These are phyloP conservation scores for Teunomyces pallodes DNA, from an alignment of 805 yeast genomes.

Conservation along the genomic window DNA sequence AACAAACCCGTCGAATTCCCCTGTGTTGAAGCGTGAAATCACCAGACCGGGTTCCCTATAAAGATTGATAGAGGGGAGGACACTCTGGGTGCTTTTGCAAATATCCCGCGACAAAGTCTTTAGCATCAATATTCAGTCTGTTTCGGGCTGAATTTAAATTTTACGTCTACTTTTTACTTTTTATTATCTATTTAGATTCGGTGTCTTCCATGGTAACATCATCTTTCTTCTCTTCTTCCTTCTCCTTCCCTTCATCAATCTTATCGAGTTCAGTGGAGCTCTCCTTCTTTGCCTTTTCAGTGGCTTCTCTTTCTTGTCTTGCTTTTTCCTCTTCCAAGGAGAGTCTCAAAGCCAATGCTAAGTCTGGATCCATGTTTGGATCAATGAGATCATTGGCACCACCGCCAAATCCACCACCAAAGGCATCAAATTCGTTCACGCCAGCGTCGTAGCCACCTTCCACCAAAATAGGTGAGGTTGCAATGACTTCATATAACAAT, in stretches of 20 bases:
- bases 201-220: conserved; percentile 11
- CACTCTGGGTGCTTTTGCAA: too few species aligned
- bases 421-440: conserved; percentile 44
- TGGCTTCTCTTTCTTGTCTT: conserved; percentile 76
- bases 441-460: conserved; percentile 59
- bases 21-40: too few species aligned
- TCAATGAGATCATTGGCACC: conserved; percentile 47
- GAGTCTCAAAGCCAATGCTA: conserved; percentile 91
- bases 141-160: neutral
- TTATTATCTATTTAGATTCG: conserved; percentile 3
- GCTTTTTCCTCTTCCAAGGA: conserved; percentile 93
- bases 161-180: neutral
- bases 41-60: too few species aligned
- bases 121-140: too few species aligned
- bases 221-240: conserved; percentile 12
- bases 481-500: conserved; percentile 76
- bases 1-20: too few species aligned
- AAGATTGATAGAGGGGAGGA: too few species aligned
- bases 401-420: conserved; percentile 36
- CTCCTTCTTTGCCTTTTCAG: conserved; percentile 27
- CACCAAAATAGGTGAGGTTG: conserved; percentile 68
- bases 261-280: conserved; percentile 25
- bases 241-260: conserved; percentile 26
- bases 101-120: too few species aligned
- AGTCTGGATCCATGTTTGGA: conserved; percentile 93